phyloP scores from a whole-genome alignment of 2,329 filamentous ascomycete species.

The Epichloe sp. region DNA sequence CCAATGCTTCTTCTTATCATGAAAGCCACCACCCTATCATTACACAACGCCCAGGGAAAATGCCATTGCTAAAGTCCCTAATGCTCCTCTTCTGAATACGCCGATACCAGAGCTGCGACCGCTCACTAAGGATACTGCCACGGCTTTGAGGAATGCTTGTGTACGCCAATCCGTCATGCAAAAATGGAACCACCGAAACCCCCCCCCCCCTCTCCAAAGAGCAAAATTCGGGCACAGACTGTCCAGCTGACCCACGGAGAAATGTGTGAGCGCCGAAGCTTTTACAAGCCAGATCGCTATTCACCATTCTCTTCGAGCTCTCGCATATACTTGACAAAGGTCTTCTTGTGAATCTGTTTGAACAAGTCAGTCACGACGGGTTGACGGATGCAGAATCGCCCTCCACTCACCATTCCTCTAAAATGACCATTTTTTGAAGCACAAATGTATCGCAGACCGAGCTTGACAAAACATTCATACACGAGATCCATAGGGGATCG shows the following conservation, averaged over 20 bases:
- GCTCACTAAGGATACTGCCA: no score
- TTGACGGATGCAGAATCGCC: neutral
- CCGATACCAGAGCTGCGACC: neutral
- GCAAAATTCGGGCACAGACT: neutral
- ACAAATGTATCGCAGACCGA: slow-evolving; percentile 86
- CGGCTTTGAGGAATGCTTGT: neutral
- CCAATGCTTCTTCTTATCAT: neutral
- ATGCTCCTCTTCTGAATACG: neutral
- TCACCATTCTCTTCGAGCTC: slow-evolving; percentile 50
- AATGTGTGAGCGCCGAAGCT: neutral
- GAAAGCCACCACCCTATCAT: neutral
- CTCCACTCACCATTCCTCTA: slow-evolving; percentile 62
- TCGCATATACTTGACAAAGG: slow-evolving; percentile 87
- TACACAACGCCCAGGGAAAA: neutral
- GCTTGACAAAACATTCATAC: slow-evolving; percentile 91
- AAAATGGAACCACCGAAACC: neutral
- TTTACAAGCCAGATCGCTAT: neutral
- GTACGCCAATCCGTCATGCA: neutral
- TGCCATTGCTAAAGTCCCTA: neutral
- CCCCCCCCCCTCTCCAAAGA: no score
- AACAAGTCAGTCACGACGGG: slow-evolving; percentile 5
- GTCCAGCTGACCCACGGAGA: neutral
- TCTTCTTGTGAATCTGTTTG: slow-evolving; percentile 79
- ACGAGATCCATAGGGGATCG: slow-evolving; percentile 87
- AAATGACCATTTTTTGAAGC: slow-evolving; percentile 75